These are phyloP conservation scores for Coprinellus micaceus DNA, from an alignment of 768 basidiomycete species.

Conservation along the genomic window DNA sequence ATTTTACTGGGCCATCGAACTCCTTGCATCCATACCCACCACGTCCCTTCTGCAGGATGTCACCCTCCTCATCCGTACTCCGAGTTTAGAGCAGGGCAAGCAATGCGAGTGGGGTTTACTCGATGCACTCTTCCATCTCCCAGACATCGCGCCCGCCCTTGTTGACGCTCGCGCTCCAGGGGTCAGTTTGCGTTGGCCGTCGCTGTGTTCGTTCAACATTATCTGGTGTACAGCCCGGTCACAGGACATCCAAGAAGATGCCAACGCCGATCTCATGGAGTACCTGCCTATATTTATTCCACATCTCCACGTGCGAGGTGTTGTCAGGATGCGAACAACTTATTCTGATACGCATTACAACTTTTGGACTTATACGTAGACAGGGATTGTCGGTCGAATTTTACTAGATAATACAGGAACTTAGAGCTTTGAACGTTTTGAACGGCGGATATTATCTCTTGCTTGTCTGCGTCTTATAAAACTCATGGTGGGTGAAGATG, in stretches of 20 bases:
- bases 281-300: constrained; percentile 6
- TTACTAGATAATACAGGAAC: too few species aligned
- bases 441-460: too few species aligned
- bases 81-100: constrained; percentile 2
- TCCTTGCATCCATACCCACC: neutral
- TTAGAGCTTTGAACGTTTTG: too few species aligned
- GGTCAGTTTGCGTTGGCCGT: neutral
- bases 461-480: too few species aligned
- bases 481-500: too few species aligned
- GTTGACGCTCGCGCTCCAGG: neutral
- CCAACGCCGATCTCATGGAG: constrained; percentile 5
- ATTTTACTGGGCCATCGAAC: constrained; percentile 6
- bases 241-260: constrained; percentile 7
- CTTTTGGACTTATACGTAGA: constrained; percentile 9
- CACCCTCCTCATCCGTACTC: constrained; percentile 8
- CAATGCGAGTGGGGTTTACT: constrained; percentile 7
- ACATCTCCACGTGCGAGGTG: neutral
- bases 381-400: too few species aligned
- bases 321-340: constrained; percentile 4
- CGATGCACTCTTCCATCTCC: neutral
- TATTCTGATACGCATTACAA: constrained; percentile 11
- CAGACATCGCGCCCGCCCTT: neutral
- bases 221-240: constrained; percentile 8
- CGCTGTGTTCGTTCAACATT: neutral
- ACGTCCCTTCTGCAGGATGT: constrained; percentile 1